Evolutionary conservation across 1,139 yeast species (phyloP).

Genomic region (Candida sojae): DNA sequence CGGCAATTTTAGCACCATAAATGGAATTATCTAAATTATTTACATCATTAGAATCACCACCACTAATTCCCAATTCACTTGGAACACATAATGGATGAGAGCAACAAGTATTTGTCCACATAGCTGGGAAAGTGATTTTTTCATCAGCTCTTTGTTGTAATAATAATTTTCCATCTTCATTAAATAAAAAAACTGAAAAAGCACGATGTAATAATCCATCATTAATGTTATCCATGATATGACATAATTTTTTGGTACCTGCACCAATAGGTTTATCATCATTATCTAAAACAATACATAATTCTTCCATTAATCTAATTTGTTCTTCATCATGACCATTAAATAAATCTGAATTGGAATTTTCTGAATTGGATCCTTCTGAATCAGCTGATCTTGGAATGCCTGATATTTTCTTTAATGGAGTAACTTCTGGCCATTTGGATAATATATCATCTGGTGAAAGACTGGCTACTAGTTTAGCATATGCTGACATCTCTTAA

Average conservation of each 20-base stretch:
- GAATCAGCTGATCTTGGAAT: conserved; percentile 38
- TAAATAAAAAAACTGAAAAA: conserved; percentile 88
- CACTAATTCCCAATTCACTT: conserved; percentile 65
- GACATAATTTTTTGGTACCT: conserved; percentile 92
- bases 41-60: conserved; percentile 34
- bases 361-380: conserved; percentile 10
- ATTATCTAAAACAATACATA: conserved; percentile 90
- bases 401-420: conserved; percentile 51
- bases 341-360: conserved; percentile 42
- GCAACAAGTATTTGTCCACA: conserved; percentile 99
- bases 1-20: conserved; percentile 82
- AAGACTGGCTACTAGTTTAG: conserved; percentile 54
- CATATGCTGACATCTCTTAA: conserved; percentile 32
- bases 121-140: conserved; percentile 90
- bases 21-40: conserved; percentile 53
- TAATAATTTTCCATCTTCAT: conserved; percentile 71
- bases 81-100: conserved; percentile 92
- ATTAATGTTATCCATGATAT: conserved; percentile 83
- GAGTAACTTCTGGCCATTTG: conserved; percentile 66
- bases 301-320: conserved; percentile 92
- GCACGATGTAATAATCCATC: conserved; percentile 91
- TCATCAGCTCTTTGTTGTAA: conserved; percentile 95
- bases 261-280: conserved; percentile 88
- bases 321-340: conserved; percentile 93
- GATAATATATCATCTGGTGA: conserved; percentile 49